Evolutionary conservation across 2,329 filamentous ascomycete species (phyloP).

Genomic region (Conoideocrella luteorostrata): DNA sequence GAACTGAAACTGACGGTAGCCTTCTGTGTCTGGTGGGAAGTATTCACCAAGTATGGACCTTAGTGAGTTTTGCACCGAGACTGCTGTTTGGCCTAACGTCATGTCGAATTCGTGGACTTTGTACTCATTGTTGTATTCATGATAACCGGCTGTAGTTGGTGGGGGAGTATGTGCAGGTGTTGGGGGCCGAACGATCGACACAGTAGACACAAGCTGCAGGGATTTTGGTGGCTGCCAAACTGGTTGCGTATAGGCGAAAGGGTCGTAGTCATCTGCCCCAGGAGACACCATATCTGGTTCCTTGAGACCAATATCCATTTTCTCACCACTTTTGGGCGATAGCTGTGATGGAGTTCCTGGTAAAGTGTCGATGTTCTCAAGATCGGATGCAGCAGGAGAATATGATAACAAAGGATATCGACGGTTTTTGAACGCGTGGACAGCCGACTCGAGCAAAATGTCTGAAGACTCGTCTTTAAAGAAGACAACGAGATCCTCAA

Average conservation of each 20-base stretch:
- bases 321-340: background rate
- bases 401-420: constrained; percentile 20
- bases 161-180: constrained; percentile 39
- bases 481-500: constrained; percentile 51
- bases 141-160: constrained; percentile 18
- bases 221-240: constrained; percentile 18
- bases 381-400: constrained; percentile 16
- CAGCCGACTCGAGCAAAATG: constrained; percentile 36
- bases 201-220: constrained; percentile 13
- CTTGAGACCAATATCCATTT: background rate
- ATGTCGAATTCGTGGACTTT: constrained; percentile 41
- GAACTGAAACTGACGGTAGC: constrained; percentile 42
- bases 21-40: constrained; percentile 41
- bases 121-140: constrained; percentile 26
- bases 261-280: constrained; percentile 38
- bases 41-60: constrained; percentile 45
- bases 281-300: constrained; percentile 2
- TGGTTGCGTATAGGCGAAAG: constrained; percentile 33
- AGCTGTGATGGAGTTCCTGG: constrained; percentile 20
- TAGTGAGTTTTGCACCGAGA: constrained; percentile 51
- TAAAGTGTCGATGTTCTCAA: constrained; percentile 14
- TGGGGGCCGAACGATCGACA: constrained; percentile 29
- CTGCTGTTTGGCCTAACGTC: constrained; percentile 36
- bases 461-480: constrained; percentile 40
- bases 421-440: constrained; percentile 35